phyloP scores from a whole-genome alignment of 1,139 yeast genomes.

The Pichia sp. region DNA sequence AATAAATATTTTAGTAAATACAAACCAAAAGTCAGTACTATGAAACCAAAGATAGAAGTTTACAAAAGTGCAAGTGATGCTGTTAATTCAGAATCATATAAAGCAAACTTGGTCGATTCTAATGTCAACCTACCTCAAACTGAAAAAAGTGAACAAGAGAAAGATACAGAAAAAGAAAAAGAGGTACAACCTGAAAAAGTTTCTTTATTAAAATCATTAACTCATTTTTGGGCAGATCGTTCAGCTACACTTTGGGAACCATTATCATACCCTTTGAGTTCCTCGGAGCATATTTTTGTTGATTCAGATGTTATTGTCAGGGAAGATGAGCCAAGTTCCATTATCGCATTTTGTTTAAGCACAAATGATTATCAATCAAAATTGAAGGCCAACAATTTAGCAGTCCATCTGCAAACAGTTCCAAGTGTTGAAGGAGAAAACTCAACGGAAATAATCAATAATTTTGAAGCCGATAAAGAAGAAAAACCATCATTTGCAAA shows the following conservation, averaged over 20 bases:
- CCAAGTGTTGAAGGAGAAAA: not conserved
- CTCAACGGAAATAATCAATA: too few relatives aligned
- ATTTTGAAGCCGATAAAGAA: not conserved
- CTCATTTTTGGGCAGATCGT: conserved; percentile 96
- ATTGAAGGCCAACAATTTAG: conserved; percentile 5
- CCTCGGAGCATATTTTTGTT: conserved; percentile 85
- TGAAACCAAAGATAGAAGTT: conserved; percentile 87
- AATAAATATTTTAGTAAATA: conserved; percentile 47
- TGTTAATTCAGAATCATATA: conserved; percentile 33
- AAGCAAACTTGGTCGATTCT: not conserved
- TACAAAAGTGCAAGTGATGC: conserved; percentile 89
- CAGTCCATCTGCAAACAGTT: too few relatives aligned
- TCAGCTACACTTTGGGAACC: conserved; percentile 97
- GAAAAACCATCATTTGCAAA: not conserved
- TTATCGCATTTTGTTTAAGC: conserved; percentile 87
- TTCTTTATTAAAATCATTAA: conserved; percentile 73
- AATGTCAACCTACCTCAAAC: not conserved
- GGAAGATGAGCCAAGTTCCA: conserved; percentile 94
- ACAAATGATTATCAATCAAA: conserved; percentile 64
- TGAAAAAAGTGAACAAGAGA: conserved; percentile 1
- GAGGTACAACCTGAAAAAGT: conserved; percentile 47
- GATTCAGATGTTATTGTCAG: conserved; percentile 92
- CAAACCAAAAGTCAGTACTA: conserved; percentile 71
- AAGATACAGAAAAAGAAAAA: conserved; percentile 2
- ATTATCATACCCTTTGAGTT: conserved; percentile 69